These are phyloP conservation scores for Radiomyces spectabilis DNA, from an alignment of 192 early-diverging fungal species.

Conservation along the genomic window DNA sequence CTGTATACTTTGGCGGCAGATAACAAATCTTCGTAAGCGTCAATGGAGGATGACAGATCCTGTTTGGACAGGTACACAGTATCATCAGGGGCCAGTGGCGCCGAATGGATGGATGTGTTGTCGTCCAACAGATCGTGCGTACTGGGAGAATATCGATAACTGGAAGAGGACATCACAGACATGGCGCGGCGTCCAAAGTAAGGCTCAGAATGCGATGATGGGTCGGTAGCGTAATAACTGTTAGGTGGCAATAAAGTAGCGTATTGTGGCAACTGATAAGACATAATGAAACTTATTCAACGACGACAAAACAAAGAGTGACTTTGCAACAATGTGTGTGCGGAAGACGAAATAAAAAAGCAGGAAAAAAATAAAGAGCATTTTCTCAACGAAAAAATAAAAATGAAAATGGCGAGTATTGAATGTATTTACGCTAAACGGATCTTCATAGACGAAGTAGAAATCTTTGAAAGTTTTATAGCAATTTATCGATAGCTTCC, in stretches of 20 bases:
- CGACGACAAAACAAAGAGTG: too few species aligned
- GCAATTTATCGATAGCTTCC: slow-evolving; percentile 17
- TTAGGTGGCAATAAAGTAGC: too few species aligned
- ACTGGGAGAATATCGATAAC: neutral
- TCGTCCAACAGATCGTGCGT: neutral
- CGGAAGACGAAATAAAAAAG: neutral
- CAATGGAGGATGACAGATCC: slow-evolving; percentile 33
- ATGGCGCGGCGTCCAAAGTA: too few species aligned
- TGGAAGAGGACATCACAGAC: neutral
- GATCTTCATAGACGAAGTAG: too few species aligned
- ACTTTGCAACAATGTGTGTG: too few species aligned
- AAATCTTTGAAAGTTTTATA: neutral
- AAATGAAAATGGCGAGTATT: neutral
- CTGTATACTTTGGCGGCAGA: slow-evolving; percentile 36
- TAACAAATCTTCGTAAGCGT: slow-evolving; percentile 28
- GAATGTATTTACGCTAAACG: neutral
- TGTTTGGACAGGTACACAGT: slow-evolving; percentile 27
- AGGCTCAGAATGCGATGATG: too few species aligned
- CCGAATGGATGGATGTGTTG: neutral
- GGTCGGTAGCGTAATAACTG: too few species aligned
- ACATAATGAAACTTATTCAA: too few species aligned
- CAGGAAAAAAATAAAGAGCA: neutral
- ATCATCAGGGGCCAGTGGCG: neutral
- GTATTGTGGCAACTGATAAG: too few species aligned
- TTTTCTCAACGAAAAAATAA: neutral